These are phyloP conservation scores for Metschnikowia borealis DNA, from an alignment of 805 yeast genomes.

Conservation along the genomic window DNA sequence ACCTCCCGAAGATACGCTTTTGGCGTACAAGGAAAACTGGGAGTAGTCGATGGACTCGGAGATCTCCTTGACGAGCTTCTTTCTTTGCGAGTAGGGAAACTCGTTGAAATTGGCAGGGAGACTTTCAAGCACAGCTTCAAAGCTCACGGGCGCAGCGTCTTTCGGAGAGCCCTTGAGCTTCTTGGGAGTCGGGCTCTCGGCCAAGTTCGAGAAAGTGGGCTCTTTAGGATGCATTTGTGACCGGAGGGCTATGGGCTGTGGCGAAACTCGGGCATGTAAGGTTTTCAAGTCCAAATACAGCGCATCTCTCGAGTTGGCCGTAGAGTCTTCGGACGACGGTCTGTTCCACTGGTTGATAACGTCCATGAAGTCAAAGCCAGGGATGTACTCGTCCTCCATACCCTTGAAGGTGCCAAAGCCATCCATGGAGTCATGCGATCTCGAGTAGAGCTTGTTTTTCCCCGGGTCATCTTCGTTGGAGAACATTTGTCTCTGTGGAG, in stretches of 20 bases:
- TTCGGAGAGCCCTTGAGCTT: slow-evolving; percentile 22
- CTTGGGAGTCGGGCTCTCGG: slow-evolving; percentile 19
- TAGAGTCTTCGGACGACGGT: slow-evolving; percentile 28
- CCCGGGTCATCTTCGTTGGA: not conserved
- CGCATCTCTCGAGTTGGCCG: slow-evolving; percentile 29
- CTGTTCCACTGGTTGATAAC: slow-evolving; percentile 48
- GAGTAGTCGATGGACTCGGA: slow-evolving; percentile 41
- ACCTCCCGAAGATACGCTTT: slow-evolving; percentile 26
- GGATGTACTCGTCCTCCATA: slow-evolving; percentile 73
- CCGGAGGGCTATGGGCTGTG: slow-evolving; percentile 34
- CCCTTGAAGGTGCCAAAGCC: slow-evolving; percentile 33
- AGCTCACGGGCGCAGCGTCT: slow-evolving; percentile 31
- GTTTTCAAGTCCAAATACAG: slow-evolving; percentile 39
- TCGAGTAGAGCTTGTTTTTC: slow-evolving; percentile 24
- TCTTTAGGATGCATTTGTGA: slow-evolving; percentile 10
- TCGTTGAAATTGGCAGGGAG: slow-evolving; percentile 43
- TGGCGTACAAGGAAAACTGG: slow-evolving; percentile 40
- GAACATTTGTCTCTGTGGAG: slow-evolving; percentile 7
- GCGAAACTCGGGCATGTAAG: slow-evolving; percentile 42
- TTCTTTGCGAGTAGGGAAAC: slow-evolving; percentile 59
- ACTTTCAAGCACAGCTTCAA: slow-evolving; percentile 37
- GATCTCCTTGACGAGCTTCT: slow-evolving; percentile 38
- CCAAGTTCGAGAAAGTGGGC: slow-evolving; percentile 7
- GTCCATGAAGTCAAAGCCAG: slow-evolving; percentile 59
- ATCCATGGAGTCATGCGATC: slow-evolving; percentile 27